A percentile compares a stretch with the other conserved stretches of the same genome.
Evolutionary conservation across 139 green algal genomes (phyloP).

Genomic region (Chara braunii): DNA sequence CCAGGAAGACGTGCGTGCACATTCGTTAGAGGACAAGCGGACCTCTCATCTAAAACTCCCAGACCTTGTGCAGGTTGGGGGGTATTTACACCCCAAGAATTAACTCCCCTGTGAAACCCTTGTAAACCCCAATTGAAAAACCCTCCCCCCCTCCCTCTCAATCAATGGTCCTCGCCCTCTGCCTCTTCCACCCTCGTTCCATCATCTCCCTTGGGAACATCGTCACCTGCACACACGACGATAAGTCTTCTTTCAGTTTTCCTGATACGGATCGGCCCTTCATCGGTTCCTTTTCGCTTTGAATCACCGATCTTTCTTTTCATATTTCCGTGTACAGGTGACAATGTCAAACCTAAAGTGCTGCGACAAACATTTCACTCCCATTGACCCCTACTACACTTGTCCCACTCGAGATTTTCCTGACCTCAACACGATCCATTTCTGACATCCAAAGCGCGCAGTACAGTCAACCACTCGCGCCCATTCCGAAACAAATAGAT

Average conservation of each 20-base stretch:
- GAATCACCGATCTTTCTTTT: neutral
- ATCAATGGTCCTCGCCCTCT: neutral
- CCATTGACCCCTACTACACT: neutral
- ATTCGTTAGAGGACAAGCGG: no score
- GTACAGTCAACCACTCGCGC: no score
- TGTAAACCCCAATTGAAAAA: no score
- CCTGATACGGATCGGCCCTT: neutral
- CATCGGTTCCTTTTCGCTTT: neutral
- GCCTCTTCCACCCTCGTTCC: neutral
- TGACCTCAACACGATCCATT: no score
- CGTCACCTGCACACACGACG: neutral
- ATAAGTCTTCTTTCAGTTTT: neutral
- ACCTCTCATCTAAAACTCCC: no score
- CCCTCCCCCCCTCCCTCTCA: neutral
- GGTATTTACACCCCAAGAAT: no score
- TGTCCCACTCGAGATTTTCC: no score
- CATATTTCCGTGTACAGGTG: neutral
- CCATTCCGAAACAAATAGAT: no score
- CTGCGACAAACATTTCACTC: neutral
- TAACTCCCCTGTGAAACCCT: no score
- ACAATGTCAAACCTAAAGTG: neutral
- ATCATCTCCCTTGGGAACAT: neutral
- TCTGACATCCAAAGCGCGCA: no score
- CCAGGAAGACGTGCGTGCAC: no score
- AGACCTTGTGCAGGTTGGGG: no score